phyloP scores from a whole-genome alignment of 306 rosid genomes.

The Urtica urens region DNA sequence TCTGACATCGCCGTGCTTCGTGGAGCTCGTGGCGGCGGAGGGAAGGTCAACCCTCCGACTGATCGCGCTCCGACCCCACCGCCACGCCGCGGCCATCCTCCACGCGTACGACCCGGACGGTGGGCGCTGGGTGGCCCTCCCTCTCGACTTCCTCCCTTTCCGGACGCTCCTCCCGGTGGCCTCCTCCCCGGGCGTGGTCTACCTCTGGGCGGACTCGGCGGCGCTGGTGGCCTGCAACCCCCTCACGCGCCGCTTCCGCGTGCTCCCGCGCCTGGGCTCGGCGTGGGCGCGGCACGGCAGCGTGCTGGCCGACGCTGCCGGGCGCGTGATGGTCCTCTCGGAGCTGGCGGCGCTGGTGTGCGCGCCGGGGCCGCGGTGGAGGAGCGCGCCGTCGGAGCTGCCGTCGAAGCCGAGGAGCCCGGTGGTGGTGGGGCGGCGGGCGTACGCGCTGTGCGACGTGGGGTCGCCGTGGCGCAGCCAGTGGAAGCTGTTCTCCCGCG shows the following conservation, averaged over 20 bases:
- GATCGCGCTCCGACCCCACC: slow-evolving; percentile 57
- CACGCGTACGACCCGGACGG: slow-evolving; percentile 56
- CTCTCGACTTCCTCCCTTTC: slow-evolving; percentile 69
- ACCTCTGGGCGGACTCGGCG: slow-evolving; percentile 68
- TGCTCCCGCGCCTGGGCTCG: slow-evolving; percentile 75
- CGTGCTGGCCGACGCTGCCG: slow-evolving; percentile 58
- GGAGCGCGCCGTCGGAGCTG: slow-evolving; percentile 63
- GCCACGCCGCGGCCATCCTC: slow-evolving; percentile 26
- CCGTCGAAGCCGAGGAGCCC: slow-evolving; percentile 92
- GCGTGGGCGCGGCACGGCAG: slow-evolving; percentile 94
- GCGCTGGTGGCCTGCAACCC: slow-evolving; percentile 74
- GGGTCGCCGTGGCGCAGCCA: slow-evolving; percentile 88
- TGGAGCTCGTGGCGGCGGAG: slow-evolving; percentile 43
- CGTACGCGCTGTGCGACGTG: slow-evolving; percentile 71
- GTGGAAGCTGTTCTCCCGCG: slow-evolving; percentile 68
- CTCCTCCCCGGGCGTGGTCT: slow-evolving; percentile 63
- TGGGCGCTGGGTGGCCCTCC: slow-evolving; percentile 45
- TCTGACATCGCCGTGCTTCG: slow-evolving; percentile 51
- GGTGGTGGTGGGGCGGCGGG: slow-evolving; percentile 44
- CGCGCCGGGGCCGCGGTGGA: slow-evolving; percentile 36
- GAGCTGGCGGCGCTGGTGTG: slow-evolving; percentile 74
- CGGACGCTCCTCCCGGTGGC: slow-evolving; percentile 75
- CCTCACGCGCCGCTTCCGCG: slow-evolving; percentile 49
- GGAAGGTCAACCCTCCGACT: slow-evolving; percentile 41
- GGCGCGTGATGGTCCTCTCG: slow-evolving; percentile 67